Percentiles rank a stretch among this genome's conserved stretches.
phyloP scores from a whole-genome alignment of 1,139 yeast species.

The Pichia sp. region DNA sequence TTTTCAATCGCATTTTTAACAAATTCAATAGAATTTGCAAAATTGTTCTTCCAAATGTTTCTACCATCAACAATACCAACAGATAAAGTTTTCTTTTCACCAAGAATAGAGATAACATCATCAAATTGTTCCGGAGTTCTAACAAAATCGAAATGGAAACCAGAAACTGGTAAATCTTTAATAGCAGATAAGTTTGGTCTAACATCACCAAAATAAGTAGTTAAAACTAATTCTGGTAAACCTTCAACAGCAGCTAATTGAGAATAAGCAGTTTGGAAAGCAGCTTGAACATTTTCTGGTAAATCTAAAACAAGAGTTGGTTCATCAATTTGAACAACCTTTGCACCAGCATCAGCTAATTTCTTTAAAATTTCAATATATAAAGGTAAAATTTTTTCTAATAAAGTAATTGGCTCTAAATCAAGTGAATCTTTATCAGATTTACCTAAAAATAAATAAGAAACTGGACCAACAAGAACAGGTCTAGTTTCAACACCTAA shows the following conservation, averaged over 20 bases:
- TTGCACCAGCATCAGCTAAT: constrained; percentile 92
- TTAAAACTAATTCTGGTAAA: constrained; percentile 70
- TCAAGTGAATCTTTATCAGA: constrained; percentile 96
- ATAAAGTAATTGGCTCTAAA: constrained; percentile 83
- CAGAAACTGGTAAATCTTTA: constrained; percentile 85
- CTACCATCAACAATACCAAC: constrained; percentile 98
- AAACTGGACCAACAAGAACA: constrained; percentile 91
- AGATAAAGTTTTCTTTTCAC: constrained; percentile 70
- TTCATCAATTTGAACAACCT: constrained; percentile 93
- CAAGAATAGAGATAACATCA: constrained; percentile 62
- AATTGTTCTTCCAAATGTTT: constrained; percentile 98
- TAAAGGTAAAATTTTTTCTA: constrained; percentile 85
- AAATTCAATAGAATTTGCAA: constrained; percentile 72
- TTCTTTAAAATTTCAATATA: constrained; percentile 83
- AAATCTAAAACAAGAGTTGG: constrained; percentile 93
- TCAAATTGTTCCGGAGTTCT: constrained; percentile 96
- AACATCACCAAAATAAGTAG: constrained; percentile 97
- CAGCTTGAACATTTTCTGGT: constrained; percentile 74
- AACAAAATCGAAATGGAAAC: constrained; percentile 94
- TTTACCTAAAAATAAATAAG: constrained; percentile 92
- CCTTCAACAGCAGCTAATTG: constrained; percentile 54
- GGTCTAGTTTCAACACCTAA: constrained; percentile 97
- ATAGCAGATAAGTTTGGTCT: constrained; percentile 91
- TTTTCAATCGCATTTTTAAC: constrained; percentile 78
- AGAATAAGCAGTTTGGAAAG: constrained; percentile 82